Percentiles rank a stretch among this genome's conserved stretches.
phyloP scores from a whole-genome alignment of 2,329 filamentous ascomycete species.

The Nemania sp. region DNA sequence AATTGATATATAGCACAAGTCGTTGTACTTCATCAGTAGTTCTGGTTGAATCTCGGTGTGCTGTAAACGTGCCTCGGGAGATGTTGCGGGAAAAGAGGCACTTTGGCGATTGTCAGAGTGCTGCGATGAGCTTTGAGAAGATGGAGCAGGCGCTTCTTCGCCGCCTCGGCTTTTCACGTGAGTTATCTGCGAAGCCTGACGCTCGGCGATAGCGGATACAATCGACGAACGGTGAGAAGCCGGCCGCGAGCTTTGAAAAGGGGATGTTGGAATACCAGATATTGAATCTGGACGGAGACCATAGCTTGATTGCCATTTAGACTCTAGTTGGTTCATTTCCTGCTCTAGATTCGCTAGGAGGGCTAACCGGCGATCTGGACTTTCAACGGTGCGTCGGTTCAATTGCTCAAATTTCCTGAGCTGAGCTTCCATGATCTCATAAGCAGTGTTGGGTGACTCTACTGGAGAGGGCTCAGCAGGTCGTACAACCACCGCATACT shows the following conservation, averaged over 20 bases:
- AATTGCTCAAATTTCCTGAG: constrained; percentile 54
- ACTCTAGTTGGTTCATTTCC: constrained; percentile 65
- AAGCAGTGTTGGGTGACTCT: constrained; percentile 56
- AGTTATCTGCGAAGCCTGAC: constrained; percentile 45
- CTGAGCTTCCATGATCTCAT: constrained; percentile 57
- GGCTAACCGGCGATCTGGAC: constrained; percentile 49
- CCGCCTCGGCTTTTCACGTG: constrained; percentile 43
- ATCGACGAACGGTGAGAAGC: constrained; percentile 36
- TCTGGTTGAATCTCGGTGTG: constrained; percentile 49
- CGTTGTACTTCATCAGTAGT: constrained; percentile 43
- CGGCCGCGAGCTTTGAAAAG: constrained; percentile 42
- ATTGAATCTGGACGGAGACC: constrained; percentile 56
- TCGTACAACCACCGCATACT: constrained; percentile 50
- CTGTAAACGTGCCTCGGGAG: constrained; percentile 52
- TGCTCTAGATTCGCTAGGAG: constrained; percentile 63
- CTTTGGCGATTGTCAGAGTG: constrained; percentile 43
- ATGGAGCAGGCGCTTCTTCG: constrained; percentile 33
- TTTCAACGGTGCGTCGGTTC: constrained; percentile 43
- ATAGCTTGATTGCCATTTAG: constrained; percentile 63
- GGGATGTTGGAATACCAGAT: constrained; percentile 49
- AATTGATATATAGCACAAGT: constrained; percentile 47
- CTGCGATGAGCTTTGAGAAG: constrained; percentile 33
- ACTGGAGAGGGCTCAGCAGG: constrained; percentile 56
- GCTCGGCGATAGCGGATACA: constrained; percentile 43
- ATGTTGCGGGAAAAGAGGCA: constrained; percentile 50